Conservation (phyloP, 1,139 yeast genomes). For the Kazachstania sp. region DNA sequence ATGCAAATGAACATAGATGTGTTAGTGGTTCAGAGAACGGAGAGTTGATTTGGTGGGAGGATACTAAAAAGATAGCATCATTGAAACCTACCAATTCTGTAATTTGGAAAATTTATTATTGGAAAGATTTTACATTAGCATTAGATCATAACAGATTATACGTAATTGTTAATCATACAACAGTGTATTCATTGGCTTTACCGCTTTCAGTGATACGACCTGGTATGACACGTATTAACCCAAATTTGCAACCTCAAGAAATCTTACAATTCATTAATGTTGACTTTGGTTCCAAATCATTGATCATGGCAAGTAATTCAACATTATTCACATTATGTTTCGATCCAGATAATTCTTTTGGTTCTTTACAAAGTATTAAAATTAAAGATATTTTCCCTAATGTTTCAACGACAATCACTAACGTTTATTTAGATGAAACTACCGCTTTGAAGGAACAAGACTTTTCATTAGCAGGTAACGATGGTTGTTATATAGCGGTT, state of each 20-base stretch:
- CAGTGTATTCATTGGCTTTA: slow-evolving; percentile 15
- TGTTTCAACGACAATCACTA: slow-evolving; percentile 31
- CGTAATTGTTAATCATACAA: slow-evolving; percentile 18
- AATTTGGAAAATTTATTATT: slow-evolving; percentile 22
- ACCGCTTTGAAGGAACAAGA: slow-evolving; percentile 26
- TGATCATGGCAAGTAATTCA: slow-evolving; percentile 25
- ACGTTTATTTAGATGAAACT: slow-evolving; percentile 31
- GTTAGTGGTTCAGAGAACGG: slow-evolving; percentile 39
- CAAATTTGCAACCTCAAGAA: slow-evolving; percentile 5
- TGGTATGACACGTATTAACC: not conserved
- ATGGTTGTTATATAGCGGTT: slow-evolving; percentile 45
- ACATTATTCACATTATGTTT: slow-evolving; percentile 27
- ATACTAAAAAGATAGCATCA: slow-evolving; percentile 22
- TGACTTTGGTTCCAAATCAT: slow-evolving; percentile 45
- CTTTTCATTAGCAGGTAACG: slow-evolving; percentile 42
- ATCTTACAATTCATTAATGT: slow-evolving; percentile 30
- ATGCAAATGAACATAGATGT: slow-evolving; percentile 27
- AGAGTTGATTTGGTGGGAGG: slow-evolving; percentile 33
- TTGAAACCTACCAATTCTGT: slow-evolving; percentile 19
- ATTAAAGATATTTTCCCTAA: slow-evolving; percentile 21
- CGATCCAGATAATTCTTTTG: slow-evolving; percentile 22
- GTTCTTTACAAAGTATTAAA: slow-evolving; percentile 16
- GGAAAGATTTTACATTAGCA: slow-evolving; percentile 23
- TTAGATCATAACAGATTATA: slow-evolving; percentile 20
- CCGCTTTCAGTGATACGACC: slow-evolving; percentile 7